Conservation (phyloP, 768 basidiomycete genomes). For the Xerocomus spinulosus region DNA sequence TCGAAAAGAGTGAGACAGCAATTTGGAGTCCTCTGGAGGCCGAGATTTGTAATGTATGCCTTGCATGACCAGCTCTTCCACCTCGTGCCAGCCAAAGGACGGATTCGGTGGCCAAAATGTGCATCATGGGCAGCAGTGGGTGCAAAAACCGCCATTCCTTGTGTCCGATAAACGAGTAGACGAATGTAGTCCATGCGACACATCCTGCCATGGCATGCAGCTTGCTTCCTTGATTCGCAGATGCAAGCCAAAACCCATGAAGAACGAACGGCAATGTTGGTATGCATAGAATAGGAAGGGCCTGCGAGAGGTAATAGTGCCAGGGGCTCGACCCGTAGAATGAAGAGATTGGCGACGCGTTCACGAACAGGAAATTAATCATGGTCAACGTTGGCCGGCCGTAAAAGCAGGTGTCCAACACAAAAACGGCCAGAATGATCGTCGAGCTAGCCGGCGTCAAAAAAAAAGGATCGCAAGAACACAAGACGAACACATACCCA, state of each 20-base stretch:
- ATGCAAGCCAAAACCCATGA: conserved; percentile 49
- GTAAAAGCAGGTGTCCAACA: conserved; percentile 71
- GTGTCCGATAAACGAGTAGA: conserved; percentile 83
- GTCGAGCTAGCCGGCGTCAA: conserved; percentile 17
- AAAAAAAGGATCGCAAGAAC: background rate
- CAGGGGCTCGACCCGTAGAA: conserved; percentile 86
- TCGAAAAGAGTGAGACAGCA: conserved; percentile 37
- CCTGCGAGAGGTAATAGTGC: conserved; percentile 90
- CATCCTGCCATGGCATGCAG: conserved; percentile 44
- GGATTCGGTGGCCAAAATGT: conserved; percentile 73
- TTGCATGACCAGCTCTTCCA: conserved; percentile 1
- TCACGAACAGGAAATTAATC: conserved; percentile 77
- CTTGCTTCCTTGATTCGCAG: conserved; percentile 20
- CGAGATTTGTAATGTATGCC: background rate
- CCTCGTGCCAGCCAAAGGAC: conserved; percentile 46
- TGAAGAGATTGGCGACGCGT: conserved; percentile 80
- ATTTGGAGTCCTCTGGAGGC: conserved; percentile 25
- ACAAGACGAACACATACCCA: conserved; percentile 39
- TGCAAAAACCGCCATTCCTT: conserved; percentile 99
- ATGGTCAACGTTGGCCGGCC: conserved; percentile 64
- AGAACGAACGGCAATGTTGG: conserved; percentile 69
- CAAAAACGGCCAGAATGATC: conserved; percentile 31
- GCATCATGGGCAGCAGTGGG: conserved; percentile 79
- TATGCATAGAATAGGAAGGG: conserved; percentile 74
- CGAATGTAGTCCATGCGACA: conserved; percentile 54